Evolutionary conservation across 345 rosid species (phyloP), one percentile per base, ranked within the genome.

Genomic region (Laguncularia racemosa): DNA sequence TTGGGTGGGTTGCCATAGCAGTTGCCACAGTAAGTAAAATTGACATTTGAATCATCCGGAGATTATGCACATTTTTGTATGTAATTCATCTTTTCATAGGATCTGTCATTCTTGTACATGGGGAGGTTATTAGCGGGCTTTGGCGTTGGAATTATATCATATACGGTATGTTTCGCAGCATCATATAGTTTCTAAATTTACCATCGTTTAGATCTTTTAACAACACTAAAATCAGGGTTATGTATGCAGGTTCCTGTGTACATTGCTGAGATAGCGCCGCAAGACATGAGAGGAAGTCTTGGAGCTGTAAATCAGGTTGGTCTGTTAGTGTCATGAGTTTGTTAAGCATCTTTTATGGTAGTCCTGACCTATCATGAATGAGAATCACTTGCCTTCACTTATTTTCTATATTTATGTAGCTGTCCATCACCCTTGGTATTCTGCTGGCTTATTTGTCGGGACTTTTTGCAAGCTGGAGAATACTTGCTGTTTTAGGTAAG

Each of bases 261-360:
- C 65, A 85, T 86, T 62, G 85, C 95, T 51, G 95, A 86, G 74
- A 86, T 86, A 79, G 63, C 95, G 14, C 89, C 95, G 57, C 85
- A 79, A 72, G 76, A 86, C 73, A 67, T 74, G 81, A 81, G 95
- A 77, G 95, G 95, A 57, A 66, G 77, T 38, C 77, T 86, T 67
- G 95, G 89, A 52, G 73, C 93, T 20, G 79, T 83, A 49, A 83
- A 83, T 64, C 89, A 83, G 89, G 95, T 86, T 20, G 1, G 15
- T 53, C 26, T 16, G 18, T 53, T 33, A 16, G 12, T 46, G 40
- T 43, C 48, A 16, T 21, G 13, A 44, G 38, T 44, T 13, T 21
- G n/a, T 55, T 46, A 54, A 20, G 19, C 58, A 15, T 2, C 20
- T 65, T 14, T 17, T 20, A 38, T 51, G 15, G 33, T 16, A 40